Evolutionary conservation across 1,284 basidiomycete species (phyloP).

Genomic region (Stereum hirsutum): DNA sequence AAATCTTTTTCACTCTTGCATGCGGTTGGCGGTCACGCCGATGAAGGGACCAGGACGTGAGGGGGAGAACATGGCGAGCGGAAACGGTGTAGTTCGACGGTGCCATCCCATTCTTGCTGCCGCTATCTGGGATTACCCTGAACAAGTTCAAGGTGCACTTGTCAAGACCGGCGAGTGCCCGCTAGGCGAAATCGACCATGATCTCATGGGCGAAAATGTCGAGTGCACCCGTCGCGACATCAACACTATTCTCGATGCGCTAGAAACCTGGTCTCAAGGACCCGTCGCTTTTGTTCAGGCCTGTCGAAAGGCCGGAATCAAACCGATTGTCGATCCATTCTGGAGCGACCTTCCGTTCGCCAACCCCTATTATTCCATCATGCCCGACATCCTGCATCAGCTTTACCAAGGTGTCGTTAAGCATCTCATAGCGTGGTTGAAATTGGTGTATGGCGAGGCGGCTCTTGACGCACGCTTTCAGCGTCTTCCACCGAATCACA

Average conservation of each 20-base stretch:
- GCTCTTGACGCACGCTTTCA: constrained; percentile 13
- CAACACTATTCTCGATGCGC: neutral
- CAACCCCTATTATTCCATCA: constrained; percentile 21
- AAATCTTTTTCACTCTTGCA: neutral
- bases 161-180: neutral
- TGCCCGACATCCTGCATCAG: constrained; percentile 28
- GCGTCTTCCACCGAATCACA: neutral
- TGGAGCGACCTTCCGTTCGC: constrained; percentile 21
- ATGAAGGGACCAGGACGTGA: neutral
- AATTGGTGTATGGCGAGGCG: constrained; percentile 1
- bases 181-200: neutral
- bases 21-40: neutral
- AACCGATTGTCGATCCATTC: constrained; percentile 16
- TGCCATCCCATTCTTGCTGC: constrained; percentile 1
- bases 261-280: neutral
- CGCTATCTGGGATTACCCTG: neutral
- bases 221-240: neutral
- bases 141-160: neutral
- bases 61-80: neutral
- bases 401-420: constrained; percentile 17
- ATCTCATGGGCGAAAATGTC: neutral
- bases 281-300: neutral
- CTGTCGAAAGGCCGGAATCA: constrained; percentile 1
- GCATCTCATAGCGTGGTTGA: constrained; percentile 5
- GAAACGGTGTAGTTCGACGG: neutral